Conservation (phyloP, 2,329 filamentous ascomycete species). For the Exophiala aquamarina region DNA sequence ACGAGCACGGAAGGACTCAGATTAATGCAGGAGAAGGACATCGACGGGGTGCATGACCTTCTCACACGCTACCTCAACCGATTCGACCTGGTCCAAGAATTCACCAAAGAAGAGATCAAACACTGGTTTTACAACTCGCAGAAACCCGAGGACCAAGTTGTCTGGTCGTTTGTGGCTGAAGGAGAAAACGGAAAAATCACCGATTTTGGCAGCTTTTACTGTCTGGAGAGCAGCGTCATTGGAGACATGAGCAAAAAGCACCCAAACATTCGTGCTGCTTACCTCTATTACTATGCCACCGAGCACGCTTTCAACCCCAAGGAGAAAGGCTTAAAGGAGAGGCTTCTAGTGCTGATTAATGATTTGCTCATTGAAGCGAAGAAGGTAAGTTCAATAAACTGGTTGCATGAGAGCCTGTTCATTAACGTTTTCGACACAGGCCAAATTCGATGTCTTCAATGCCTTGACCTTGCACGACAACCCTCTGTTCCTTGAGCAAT, state of each 20-base stretch:
- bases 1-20: conserved; percentile 75
- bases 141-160: conserved; percentile 65
- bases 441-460: conserved; percentile 94
- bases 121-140: conserved; percentile 80
- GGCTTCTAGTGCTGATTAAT: conserved; percentile 76
- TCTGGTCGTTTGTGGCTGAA: conserved; percentile 89
- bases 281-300: conserved; percentile 95
- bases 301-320: conserved; percentile 67
- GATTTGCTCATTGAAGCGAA: conserved; percentile 89
- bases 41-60: conserved; percentile 72
- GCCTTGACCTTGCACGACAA: conserved; percentile 93
- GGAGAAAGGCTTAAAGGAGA: conserved; percentile 66
- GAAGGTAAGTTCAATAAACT: conserved; percentile 47
- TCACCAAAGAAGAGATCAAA: conserved; percentile 74
- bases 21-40: conserved; percentile 74
- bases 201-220: conserved; percentile 97
- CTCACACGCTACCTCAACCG: conserved; percentile 74
- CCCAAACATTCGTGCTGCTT: conserved; percentile 79
- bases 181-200: conserved; percentile 73
- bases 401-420: neutral
- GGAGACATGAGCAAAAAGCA: conserved; percentile 54
- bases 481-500: conserved; percentile 84
- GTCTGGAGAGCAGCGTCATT: conserved; percentile 89
- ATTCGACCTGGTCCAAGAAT: conserved; percentile 82
- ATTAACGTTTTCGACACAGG: conserved; percentile 40